Conservation (phyloP, 495 filamentous ascomycete genomes). For the Elasticomyces elasticus region DNA sequence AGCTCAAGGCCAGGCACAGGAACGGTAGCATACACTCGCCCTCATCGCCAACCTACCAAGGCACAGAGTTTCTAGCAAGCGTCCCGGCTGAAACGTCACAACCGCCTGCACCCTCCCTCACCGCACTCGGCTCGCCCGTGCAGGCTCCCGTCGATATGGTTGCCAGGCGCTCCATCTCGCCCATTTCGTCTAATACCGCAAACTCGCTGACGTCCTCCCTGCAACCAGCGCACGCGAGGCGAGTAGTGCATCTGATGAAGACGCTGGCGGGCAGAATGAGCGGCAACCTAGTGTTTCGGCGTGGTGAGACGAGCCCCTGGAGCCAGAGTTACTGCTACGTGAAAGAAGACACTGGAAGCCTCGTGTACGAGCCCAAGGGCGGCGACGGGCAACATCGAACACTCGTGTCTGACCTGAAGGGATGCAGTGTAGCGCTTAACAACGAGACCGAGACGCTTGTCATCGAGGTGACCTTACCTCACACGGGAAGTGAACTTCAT, state of each 20-base stretch:
- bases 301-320: slow-evolving; percentile 47
- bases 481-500: slow-evolving; percentile 59
- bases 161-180: slow-evolving; percentile 12
- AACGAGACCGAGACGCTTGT: slow-evolving; percentile 57
- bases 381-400: slow-evolving; percentile 48
- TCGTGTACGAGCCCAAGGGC: slow-evolving; percentile 55
- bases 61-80: slow-evolving; percentile 20
- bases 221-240: slow-evolving; percentile 51
- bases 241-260: slow-evolving; percentile 58
- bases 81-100: slow-evolving; percentile 16
- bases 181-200: slow-evolving; percentile 18
- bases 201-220: slow-evolving; percentile 39
- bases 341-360: slow-evolving; percentile 52
- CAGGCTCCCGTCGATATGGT: slow-evolving; percentile 5
- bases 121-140: slow-evolving; percentile 6
- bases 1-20: slow-evolving; percentile 28
- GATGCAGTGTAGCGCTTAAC: slow-evolving; percentile 62
- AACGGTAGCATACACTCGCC: slow-evolving; percentile 31
- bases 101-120: slow-evolving; percentile 14
- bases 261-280: slow-evolving; percentile 58
- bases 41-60: slow-evolving; percentile 9
- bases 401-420: slow-evolving; percentile 70
- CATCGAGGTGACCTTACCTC: slow-evolving; percentile 66
- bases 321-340: slow-evolving; percentile 53
- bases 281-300: slow-evolving; percentile 56